Base-by-base conservation (phyloP, 257 asterid species). In the Solanum lycopersicoides region DNA sequence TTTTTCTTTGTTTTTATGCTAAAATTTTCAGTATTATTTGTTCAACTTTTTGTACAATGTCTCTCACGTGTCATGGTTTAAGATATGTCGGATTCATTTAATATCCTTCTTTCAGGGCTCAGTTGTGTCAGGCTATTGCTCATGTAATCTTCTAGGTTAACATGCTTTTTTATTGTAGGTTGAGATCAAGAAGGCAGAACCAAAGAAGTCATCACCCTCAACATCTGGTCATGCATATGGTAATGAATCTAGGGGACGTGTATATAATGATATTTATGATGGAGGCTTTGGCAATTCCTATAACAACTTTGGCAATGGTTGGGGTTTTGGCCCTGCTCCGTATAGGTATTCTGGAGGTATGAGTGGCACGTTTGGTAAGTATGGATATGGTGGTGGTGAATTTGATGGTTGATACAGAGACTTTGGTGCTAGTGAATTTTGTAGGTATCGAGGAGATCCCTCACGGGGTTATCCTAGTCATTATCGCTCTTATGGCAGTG, bases 141-240 rank as follows among this genome's bases (percentile, higher is more conserved):
- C 91, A 91, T 93, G 89, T 63, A 87, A 87, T 92, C 91, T 91
- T 91, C 92, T 96, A 95, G 99, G 97, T 95, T 94, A 92, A 95
- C 96, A 82, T 95, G 96, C 92, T 96, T 95, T 95, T 96, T 93
- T 96, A 95, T 93, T 96, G 98, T 96, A 96, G 99, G 99, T 95
- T 96, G 98, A 96, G 98, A 90, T 96, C 98, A 95, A 96, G 99
- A 96, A 95, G 91, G 99, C 98, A 79, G 98, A 96, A 94, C 99
- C 98, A 93, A 96, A 96, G 98, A 96, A 95, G 94, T 95, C 98
- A 91, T 96, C 99, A 90, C 94, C 92, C 98, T 95, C 95, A 84
- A 91, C 94, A 77, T 94, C 95, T 82, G 94, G 91, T 88, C 94
- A 95, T 86, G 94, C 96, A 23, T 95, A 94, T 86, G 93, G 94